Percentiles rank a stretch among this genome's conserved stretches.
These are phyloP conservation scores for Forsythia viridissima DNA, from an alignment of 257 asterid species.

Conservation along the genomic window DNA sequence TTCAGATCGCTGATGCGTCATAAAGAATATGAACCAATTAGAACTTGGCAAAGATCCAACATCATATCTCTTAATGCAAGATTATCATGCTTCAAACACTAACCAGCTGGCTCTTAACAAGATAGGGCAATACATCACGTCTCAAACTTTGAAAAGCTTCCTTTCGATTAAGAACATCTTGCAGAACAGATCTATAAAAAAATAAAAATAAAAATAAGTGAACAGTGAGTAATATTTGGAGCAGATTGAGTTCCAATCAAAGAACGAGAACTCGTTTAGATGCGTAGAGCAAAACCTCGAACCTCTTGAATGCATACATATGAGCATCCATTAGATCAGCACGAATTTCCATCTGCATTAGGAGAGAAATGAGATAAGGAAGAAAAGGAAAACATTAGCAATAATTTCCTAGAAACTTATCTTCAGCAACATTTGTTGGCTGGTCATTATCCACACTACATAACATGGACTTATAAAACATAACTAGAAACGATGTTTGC, in stretches of 20 bases:
- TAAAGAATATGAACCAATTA: slow-evolving; percentile 25
- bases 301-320: slow-evolving; percentile 99
- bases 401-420: slow-evolving; percentile 10
- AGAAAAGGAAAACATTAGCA: slow-evolving; percentile 1
- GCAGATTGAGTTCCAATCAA: slow-evolving; percentile 14
- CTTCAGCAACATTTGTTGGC: background rate
- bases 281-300: slow-evolving; percentile 34
- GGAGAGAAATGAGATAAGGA: slow-evolving; percentile 19
- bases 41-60: slow-evolving; percentile 18
- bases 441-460: slow-evolving; percentile 10
- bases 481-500: background rate
- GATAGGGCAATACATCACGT: slow-evolving; percentile 95
- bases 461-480: background rate
- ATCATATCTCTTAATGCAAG: background rate
- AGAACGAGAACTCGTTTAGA: slow-evolving; percentile 24
- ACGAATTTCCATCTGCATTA: slow-evolving; percentile 84
- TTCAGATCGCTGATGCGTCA: slow-evolving; percentile 73
- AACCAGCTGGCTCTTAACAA: slow-evolving; percentile 91
- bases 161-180: slow-evolving; percentile 77
- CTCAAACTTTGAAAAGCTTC: slow-evolving; percentile 76
- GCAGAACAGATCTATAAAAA: slow-evolving; percentile 68
- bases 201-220: background rate
- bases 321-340: slow-evolving; percentile 98
- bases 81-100: slow-evolving; percentile 34
- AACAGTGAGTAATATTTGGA: slow-evolving; percentile 14